Percentiles rank a stretch among this genome's conserved stretches.
phyloP scores from a whole-genome alignment of 2,329 filamentous ascomycete genomes.

The Exophiala aquamarina region DNA sequence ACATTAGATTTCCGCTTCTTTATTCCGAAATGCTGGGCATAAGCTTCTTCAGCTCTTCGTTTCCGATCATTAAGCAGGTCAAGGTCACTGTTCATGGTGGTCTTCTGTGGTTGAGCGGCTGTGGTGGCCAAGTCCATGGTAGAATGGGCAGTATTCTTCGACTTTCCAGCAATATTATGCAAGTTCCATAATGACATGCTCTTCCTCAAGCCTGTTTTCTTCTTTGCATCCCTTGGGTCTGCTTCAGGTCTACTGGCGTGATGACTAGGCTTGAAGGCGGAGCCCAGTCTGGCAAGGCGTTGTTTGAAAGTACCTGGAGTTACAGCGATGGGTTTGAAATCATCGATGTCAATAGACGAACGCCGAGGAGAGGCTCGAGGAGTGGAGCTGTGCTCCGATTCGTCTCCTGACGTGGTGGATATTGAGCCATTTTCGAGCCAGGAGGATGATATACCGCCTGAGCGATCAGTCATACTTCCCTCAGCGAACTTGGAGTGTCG shows the following conservation, averaged over 20 bases:
- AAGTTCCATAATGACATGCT: slow-evolving; percentile 29
- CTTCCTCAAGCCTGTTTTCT: slow-evolving; percentile 25
- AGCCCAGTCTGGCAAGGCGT: slow-evolving; percentile 20
- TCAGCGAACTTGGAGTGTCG: slow-evolving; percentile 64
- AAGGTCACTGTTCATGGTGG: slow-evolving; percentile 4
- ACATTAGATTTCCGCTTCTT: slow-evolving; percentile 26
- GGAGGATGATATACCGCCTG: slow-evolving; percentile 25
- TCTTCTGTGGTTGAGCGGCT: not conserved
- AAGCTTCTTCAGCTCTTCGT: slow-evolving; percentile 28
- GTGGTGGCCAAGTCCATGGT: slow-evolving; percentile 6
- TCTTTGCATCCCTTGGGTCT: slow-evolving; percentile 12
- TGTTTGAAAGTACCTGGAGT: slow-evolving; percentile 24
- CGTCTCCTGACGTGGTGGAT: slow-evolving; percentile 10
- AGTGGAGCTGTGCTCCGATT: slow-evolving; percentile 18
- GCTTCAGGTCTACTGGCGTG: slow-evolving; percentile 1
- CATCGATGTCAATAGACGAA: slow-evolving; percentile 24
- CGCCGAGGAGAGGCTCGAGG: slow-evolving; percentile 17
- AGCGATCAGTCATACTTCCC: slow-evolving; percentile 81
- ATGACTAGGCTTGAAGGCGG: slow-evolving; percentile 19
- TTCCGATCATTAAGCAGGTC: slow-evolving; percentile 28
- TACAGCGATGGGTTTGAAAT: slow-evolving; percentile 23
- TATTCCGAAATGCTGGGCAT: slow-evolving; percentile 26
- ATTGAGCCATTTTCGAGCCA: slow-evolving; percentile 22
- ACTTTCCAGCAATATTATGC: slow-evolving; percentile 14
- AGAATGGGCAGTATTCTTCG: slow-evolving; percentile 7